These are phyloP conservation scores for Candida germanica DNA, from an alignment of 805 yeast species.

Conservation along the genomic window DNA sequence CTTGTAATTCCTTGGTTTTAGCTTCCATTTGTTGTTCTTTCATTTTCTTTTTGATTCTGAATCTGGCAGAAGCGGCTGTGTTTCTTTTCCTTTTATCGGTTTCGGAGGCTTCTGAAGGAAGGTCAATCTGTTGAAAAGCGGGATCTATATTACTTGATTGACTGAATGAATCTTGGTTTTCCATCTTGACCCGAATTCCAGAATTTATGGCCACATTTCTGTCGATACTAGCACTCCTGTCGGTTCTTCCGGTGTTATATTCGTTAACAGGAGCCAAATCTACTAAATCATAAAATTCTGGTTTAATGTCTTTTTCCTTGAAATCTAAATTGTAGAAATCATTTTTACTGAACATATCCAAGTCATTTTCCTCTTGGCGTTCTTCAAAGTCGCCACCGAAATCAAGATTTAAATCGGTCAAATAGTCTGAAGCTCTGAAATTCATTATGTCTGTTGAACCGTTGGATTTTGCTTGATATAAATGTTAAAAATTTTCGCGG, in stretches of 20 bases:
- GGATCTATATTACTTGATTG: too few species aligned
- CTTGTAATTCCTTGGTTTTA: conserved; percentile 68
- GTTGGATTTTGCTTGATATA: neutral
- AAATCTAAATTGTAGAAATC: conserved; percentile 41
- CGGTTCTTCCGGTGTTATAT: neutral
- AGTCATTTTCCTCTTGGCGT: conserved; percentile 20
- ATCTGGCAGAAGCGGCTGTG: conserved; percentile 93
- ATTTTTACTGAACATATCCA: conserved; percentile 38
- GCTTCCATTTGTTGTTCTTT: conserved; percentile 90
- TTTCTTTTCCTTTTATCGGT: conserved; percentile 80
- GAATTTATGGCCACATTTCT: neutral
- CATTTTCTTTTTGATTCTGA: conserved; percentile 86
- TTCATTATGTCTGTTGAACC: conserved; percentile 27
- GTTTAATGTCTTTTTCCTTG: conserved; percentile 7
- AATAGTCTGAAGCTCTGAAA: conserved; percentile 40
- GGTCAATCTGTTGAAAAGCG: too few species aligned
- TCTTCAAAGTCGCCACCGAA: conserved; percentile 20
- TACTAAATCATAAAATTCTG: conserved; percentile 3
- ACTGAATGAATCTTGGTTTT: too few species aligned
- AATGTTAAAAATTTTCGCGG: neutral
- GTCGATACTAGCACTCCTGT: neutral
- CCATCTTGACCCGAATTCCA: neutral
- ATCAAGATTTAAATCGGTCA: conserved; percentile 39
- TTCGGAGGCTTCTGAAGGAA: too few species aligned
- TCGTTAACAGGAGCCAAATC: conserved; percentile 1